phyloP scores from a whole-genome alignment of 1,139 yeast genomes.

The Chernovozyma aurita region DNA sequence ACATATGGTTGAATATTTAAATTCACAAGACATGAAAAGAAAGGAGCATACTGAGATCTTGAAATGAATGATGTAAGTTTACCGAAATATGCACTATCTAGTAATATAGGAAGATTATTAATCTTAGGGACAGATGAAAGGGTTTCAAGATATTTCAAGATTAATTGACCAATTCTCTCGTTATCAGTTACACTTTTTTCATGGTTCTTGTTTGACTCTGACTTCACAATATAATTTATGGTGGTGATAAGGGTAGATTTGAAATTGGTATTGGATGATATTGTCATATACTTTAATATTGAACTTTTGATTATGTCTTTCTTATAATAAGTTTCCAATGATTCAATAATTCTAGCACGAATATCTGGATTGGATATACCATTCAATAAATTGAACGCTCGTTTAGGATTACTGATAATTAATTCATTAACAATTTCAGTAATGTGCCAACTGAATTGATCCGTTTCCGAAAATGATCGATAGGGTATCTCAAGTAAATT shows the following conservation, averaged over 20 bases:
- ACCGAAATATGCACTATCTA: slow-evolving; percentile 16
- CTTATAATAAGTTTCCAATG: slow-evolving; percentile 12
- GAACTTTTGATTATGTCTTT: slow-evolving; percentile 25
- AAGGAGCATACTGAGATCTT: slow-evolving; percentile 16
- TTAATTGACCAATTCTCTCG: slow-evolving; percentile 7
- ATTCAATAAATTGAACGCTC: slow-evolving; percentile 18
- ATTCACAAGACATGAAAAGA: slow-evolving; percentile 31
- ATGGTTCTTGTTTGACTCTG: not conserved
- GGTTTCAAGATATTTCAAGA: slow-evolving; percentile 22
- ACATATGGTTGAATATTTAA: slow-evolving; percentile 29
- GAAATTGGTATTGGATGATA: not conserved
- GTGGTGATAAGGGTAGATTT: slow-evolving; percentile 2
- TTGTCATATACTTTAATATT: slow-evolving; percentile 21
- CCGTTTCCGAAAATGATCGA: slow-evolving; percentile 22
- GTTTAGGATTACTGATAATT: slow-evolving; percentile 23
- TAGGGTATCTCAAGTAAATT: slow-evolving; percentile 26
- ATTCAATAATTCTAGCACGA: slow-evolving; percentile 10
- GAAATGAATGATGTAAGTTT: slow-evolving; percentile 20
- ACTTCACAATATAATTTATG: slow-evolving; percentile 2
- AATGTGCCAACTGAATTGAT: slow-evolving; percentile 25
- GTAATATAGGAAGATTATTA: slow-evolving; percentile 22
- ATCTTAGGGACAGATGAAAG: slow-evolving; percentile 20
- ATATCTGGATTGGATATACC: slow-evolving; percentile 16
- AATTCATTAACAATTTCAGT: slow-evolving; percentile 26
- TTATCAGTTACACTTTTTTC: not conserved